Percentiles rank a stretch among this genome's conserved stretches.
These are phyloP conservation scores for Cutaneotrichosporon spelunceum DNA, from an alignment of 1,284 basidiomycete genomes.

Conservation along the genomic window DNA sequence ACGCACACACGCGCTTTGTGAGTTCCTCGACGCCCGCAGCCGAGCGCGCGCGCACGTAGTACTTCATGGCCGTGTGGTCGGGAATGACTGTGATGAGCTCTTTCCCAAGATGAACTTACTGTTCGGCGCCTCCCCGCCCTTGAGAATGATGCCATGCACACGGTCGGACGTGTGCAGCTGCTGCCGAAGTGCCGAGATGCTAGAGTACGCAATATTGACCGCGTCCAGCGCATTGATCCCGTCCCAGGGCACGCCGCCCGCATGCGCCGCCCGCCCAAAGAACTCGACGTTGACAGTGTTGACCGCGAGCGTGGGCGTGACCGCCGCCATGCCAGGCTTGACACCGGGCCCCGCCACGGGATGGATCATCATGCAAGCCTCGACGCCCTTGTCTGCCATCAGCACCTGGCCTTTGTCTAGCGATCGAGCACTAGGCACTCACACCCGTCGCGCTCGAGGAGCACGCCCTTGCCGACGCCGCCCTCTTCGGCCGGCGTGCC, in stretches of 20 bases:
- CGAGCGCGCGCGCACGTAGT: slow-evolving; percentile 65
- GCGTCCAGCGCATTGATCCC: slow-evolving; percentile 55
- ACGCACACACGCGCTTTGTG: slow-evolving; percentile 58
- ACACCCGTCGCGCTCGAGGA: slow-evolving; percentile 74
- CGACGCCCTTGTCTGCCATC: slow-evolving; percentile 55
- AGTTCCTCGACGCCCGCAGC: slow-evolving; percentile 58
- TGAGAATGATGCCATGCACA: slow-evolving; percentile 52
- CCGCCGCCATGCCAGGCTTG: slow-evolving; percentile 10
- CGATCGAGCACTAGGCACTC: too few relatives aligned
- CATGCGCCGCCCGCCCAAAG: slow-evolving; percentile 34
- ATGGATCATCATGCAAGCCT: slow-evolving; percentile 35
- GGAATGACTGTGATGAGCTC: too few relatives aligned
- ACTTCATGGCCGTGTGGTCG: slow-evolving; percentile 67
- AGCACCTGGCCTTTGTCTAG: too few relatives aligned
- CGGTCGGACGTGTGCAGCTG: slow-evolving; percentile 46
- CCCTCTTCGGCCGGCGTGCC: slow-evolving; percentile 85
- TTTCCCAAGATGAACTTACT: too few relatives aligned
- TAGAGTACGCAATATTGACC: slow-evolving; percentile 51
- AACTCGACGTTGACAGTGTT: slow-evolving; percentile 35
- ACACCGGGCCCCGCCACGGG: slow-evolving; percentile 12
- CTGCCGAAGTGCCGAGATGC: slow-evolving; percentile 53
- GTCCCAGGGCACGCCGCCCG: slow-evolving; percentile 49
- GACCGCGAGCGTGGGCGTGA: slow-evolving; percentile 34
- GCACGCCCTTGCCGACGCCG: slow-evolving; percentile 70
- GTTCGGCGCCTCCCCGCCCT: slow-evolving; percentile 59